Percentiles rank a stretch among this genome's conserved stretches.
These are phyloP conservation scores for Pleurotus sapidus DNA, from an alignment of 768 basidiomycete species.

Conservation along the genomic window DNA sequence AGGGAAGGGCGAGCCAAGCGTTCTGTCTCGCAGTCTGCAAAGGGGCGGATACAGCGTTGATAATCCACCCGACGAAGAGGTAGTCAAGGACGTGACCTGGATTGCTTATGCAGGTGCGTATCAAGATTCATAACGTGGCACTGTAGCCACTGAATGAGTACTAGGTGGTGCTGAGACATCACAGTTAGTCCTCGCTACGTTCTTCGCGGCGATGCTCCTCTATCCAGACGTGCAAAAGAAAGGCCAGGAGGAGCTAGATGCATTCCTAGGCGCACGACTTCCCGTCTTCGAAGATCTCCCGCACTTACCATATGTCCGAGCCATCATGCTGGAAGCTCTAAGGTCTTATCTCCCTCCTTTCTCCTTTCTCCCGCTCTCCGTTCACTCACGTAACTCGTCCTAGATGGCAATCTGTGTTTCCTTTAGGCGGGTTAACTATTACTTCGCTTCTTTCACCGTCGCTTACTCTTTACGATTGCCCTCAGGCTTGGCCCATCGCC, in stretches of 20 bases:
- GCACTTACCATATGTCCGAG: slow-evolving; percentile 7
- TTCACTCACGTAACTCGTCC: background rate
- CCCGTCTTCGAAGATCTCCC: slow-evolving; percentile 25
- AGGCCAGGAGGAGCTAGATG: slow-evolving; percentile 26
- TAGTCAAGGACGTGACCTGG: no score
- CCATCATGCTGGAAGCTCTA: slow-evolving; percentile 9
- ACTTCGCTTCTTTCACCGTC: background rate
- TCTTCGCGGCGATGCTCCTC: slow-evolving; percentile 27
- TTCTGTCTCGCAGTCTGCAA: no score
- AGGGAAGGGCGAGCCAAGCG: no score
- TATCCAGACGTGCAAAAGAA: slow-evolving; percentile 27
- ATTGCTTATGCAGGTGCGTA: no score
- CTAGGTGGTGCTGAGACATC: background rate
- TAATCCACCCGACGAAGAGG: no score
- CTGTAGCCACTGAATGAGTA: no score
- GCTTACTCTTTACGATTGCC: background rate
- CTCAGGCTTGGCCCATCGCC: slow-evolving; percentile 21
- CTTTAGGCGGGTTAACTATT: slow-evolving; percentile 8
- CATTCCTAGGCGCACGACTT: slow-evolving; percentile 21
- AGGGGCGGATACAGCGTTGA: no score
- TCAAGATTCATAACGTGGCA: no score
- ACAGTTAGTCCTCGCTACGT: slow-evolving; percentile 5
- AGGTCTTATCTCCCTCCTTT: background rate
- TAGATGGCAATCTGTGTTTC: slow-evolving; percentile 12
- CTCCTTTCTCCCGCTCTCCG: background rate